phyloP scores from a whole-genome alignment of 1,139 yeast genomes.

The Sugiyamaella japonica region DNA sequence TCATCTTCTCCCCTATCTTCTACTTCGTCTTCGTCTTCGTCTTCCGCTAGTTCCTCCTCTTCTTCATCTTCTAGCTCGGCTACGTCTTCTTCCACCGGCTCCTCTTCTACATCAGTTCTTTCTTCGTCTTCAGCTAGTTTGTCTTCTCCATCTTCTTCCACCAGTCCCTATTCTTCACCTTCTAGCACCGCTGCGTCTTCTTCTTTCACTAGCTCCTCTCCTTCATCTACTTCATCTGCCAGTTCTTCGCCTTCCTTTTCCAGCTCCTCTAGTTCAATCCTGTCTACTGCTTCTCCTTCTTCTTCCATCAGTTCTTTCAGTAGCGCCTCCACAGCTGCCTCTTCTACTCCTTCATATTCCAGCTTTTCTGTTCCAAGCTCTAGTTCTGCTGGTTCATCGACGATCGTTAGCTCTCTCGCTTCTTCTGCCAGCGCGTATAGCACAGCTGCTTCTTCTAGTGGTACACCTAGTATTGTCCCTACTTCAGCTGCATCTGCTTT shows the following conservation, averaged over 20 bases:
- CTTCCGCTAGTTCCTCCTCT: not conserved
- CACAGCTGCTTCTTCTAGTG: slow-evolving; percentile 14
- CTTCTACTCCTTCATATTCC: not conserved
- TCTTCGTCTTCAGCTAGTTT: not conserved
- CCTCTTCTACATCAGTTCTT: not conserved
- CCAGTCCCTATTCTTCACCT: not conserved
- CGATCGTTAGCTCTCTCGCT: not conserved
- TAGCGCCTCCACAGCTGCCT: not conserved
- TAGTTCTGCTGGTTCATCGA: not conserved
- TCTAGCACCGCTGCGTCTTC: not conserved
- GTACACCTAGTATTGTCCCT: slow-evolving; percentile 7
- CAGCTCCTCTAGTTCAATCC: not conserved
- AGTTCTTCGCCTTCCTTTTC: not conserved
- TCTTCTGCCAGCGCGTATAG: slow-evolving; percentile 1
- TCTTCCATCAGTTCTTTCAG: not conserved
- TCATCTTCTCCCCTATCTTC: not conserved
- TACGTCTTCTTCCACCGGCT: not conserved
- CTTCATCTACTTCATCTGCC: not conserved
- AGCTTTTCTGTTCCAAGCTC: not conserved
- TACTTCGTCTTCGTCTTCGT: not conserved
- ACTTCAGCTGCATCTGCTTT: not conserved
- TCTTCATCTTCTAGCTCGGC: not conserved
- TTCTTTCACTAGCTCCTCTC: not conserved
- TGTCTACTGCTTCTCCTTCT: not conserved
- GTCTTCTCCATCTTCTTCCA: not conserved